A percentile compares a stretch with the other conserved stretches of the same genome.
Conservation (phyloP, 176 grass and related monocot genomes). For the Raddia guianensis region DNA sequence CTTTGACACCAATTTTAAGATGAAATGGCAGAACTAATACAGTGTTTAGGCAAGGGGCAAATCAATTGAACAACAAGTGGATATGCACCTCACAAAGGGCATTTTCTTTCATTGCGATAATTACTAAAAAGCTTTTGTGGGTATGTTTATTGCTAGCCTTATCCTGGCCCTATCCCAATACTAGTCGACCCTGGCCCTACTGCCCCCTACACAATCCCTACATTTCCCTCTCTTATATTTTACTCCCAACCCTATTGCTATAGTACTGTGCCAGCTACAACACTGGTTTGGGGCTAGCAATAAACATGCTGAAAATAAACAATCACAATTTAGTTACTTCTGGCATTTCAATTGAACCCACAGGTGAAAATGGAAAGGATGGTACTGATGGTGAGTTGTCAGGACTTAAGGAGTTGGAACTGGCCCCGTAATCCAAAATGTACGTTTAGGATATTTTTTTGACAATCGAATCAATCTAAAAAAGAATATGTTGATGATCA, state of each 20-base stretch:
- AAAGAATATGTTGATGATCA: not conserved
- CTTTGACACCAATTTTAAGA: constrained; percentile 6
- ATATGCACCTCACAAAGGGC: not conserved
- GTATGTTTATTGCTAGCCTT: too few relatives aligned
- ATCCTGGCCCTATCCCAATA: too few relatives aligned
- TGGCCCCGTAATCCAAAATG: constrained; percentile 20
- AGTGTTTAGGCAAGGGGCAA: not conserved
- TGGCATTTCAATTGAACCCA: not conserved
- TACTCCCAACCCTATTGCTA: too few relatives aligned
- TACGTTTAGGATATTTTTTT: not conserved
- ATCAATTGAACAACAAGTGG: not conserved
- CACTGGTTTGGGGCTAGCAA: too few relatives aligned
- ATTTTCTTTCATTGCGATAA: not conserved
- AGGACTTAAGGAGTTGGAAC: constrained; percentile 3
- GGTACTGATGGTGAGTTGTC: not conserved
- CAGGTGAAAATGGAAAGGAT: not conserved
- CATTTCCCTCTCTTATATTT: too few relatives aligned
- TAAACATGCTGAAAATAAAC: not conserved
- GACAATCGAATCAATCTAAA: constrained; percentile 24
- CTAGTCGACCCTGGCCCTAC: too few relatives aligned
- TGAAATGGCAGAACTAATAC: not conserved
- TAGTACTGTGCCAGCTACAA: too few relatives aligned
- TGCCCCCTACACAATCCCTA: too few relatives aligned
- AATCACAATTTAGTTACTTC: not conserved
- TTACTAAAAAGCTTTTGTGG: not conserved